Percentiles rank a stretch among this genome's conserved stretches.
Evolutionary conservation across 371 early-diverging fungal genomes (phyloP).

Genomic region (Dichotomocladium elegans): DNA sequence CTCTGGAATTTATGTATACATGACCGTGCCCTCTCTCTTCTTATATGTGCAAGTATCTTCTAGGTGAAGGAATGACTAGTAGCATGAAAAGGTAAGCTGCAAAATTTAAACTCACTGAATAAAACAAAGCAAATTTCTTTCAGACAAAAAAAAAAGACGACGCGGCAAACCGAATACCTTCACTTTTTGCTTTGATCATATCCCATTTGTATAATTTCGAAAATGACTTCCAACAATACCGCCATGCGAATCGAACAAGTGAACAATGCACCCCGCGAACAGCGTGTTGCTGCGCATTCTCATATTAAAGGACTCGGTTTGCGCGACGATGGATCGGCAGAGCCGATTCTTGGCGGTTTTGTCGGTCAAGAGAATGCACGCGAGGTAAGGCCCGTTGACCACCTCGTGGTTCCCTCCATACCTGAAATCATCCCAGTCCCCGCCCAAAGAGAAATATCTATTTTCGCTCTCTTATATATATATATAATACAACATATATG

Average conservation of each 20-base stretch:
- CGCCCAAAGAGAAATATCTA: too few relatives aligned
- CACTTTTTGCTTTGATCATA: too few relatives aligned
- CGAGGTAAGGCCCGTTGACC: slow-evolving; percentile 85
- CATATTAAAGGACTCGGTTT: slow-evolving; percentile 91
- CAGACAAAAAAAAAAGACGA: too few relatives aligned
- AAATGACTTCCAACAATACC: slow-evolving; percentile 14
- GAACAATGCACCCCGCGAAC: slow-evolving; percentile 76
- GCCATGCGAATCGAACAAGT: slow-evolving; percentile 85
- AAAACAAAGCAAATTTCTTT: too few relatives aligned
- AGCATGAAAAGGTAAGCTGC: too few relatives aligned
- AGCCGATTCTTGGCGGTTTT: slow-evolving; percentile 86
- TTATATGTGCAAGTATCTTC: too few relatives aligned
- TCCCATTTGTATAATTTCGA: too few relatives aligned
- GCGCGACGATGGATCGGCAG: slow-evolving; percentile 83
- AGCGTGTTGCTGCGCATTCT: slow-evolving; percentile 94
- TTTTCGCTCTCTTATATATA: background rate
- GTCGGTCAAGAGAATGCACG: slow-evolving; percentile 96
- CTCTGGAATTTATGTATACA: too few relatives aligned
- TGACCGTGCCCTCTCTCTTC: too few relatives aligned
- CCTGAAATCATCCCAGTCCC: background rate
- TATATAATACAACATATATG: background rate
- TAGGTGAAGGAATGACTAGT: too few relatives aligned
- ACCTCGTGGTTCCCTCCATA: background rate
- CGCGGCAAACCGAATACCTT: too few relatives aligned
- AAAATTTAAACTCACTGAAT: too few relatives aligned